A percentile compares a stretch with the other conserved stretches of the same genome.
Evolutionary conservation across 2,329 filamentous ascomycete genomes (phyloP).

Genomic region (Verticillium longisporum): DNA sequence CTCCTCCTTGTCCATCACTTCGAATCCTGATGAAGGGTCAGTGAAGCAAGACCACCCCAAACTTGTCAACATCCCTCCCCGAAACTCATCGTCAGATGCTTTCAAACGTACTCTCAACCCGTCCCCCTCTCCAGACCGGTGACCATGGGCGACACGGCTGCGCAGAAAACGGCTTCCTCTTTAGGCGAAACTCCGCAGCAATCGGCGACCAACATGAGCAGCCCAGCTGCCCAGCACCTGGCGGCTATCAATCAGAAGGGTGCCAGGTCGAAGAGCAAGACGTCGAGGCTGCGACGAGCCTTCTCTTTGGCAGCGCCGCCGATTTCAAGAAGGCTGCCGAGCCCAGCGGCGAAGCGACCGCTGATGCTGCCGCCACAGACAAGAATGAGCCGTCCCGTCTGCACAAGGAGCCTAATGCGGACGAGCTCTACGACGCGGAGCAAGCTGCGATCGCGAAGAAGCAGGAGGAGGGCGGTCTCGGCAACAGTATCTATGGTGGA

Average conservation of each 20-base stretch:
- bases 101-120: constrained; percentile 59
- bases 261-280: constrained; percentile 72
- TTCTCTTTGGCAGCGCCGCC: constrained; percentile 97
- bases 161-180: constrained; percentile 32
- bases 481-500: constrained; percentile 87
- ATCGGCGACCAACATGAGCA: constrained; percentile 34
- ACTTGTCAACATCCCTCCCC: constrained; percentile 51
- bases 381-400: constrained; percentile 45
- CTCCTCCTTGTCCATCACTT: constrained; percentile 39
- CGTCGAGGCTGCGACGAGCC: constrained; percentile 76
- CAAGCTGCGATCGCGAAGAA: constrained; percentile 86
- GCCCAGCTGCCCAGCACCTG: constrained; percentile 76
- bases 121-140: constrained; percentile 70
- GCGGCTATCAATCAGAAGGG: constrained; percentile 83
- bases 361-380: constrained; percentile 9
- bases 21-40: constrained; percentile 35
- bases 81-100: constrained; percentile 59
- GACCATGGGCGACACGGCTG: constrained; percentile 50
- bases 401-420: constrained; percentile 55
- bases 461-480: constrained; percentile 87
- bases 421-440: constrained; percentile 73
- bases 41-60: constrained; percentile 47
- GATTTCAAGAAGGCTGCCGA: constrained; percentile 73
- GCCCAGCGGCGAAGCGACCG: constrained; percentile 11
- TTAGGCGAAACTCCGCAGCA: constrained; percentile 21